phyloP scores from a whole-genome alignment of 805 yeast genomes.

The Candida mattraensis region DNA sequence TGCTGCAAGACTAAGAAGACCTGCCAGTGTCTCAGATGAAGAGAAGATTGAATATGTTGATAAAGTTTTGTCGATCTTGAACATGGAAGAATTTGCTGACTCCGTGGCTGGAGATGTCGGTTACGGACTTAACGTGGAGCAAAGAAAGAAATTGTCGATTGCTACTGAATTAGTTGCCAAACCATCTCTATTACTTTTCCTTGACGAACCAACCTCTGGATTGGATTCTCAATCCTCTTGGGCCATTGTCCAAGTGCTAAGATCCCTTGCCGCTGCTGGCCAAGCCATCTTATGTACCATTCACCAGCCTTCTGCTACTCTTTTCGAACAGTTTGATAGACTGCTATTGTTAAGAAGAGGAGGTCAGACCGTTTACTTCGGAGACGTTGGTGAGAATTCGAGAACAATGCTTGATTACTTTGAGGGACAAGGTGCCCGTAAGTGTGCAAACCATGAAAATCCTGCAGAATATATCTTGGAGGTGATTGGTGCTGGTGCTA shows the following conservation, averaged over 20 bases:
- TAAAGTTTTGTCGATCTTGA: constrained; percentile 38
- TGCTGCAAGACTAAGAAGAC: constrained; percentile 50
- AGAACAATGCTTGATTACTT: constrained; percentile 44
- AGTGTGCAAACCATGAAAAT: constrained; percentile 59
- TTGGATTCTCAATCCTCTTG: constrained; percentile 59
- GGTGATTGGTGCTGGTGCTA: constrained; percentile 80
- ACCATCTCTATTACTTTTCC: constrained; percentile 50
- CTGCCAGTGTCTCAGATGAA: constrained; percentile 37
- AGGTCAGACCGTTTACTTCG: constrained; percentile 54
- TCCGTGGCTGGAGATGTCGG: constrained; percentile 50
- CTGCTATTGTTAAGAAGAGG: constrained; percentile 48
- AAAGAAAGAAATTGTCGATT: constrained; percentile 52
- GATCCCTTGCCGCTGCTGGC: constrained; percentile 49
- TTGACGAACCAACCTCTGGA: constrained; percentile 65
- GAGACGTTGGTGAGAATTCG: constrained; percentile 51
- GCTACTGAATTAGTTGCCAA: constrained; percentile 58
- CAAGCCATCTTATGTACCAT: constrained; percentile 61
- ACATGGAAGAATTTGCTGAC: constrained; percentile 48
- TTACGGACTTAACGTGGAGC: constrained; percentile 53
- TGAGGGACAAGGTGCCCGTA: constrained; percentile 59
- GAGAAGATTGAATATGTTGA: constrained; percentile 47
- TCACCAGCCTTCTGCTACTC: constrained; percentile 49
- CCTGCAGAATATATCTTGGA: constrained; percentile 78
- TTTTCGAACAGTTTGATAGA: constrained; percentile 45
- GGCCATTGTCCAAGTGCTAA: constrained; percentile 54